Percentiles rank a stretch among this genome's conserved stretches.
phyloP scores from a whole-genome alignment of 345 rosid genomes.

The Citrus australasica region DNA sequence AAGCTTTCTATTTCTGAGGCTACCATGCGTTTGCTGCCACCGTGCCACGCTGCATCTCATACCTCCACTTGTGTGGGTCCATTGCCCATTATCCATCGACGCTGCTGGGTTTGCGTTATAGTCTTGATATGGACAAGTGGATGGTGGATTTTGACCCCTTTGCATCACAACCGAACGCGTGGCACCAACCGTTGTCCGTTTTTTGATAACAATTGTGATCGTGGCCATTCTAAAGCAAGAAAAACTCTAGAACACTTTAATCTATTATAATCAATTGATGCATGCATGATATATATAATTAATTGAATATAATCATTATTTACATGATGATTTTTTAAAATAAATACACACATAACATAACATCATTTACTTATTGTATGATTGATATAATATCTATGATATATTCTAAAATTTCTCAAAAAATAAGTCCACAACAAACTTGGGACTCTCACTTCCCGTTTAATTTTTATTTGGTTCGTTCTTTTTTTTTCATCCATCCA shows the following conservation, averaged over 20 bases:
- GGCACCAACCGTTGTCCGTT: background rate
- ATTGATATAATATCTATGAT: fast-evolving
- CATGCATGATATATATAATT: no score
- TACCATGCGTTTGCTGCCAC: conserved; percentile 23
- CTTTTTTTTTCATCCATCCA: no score
- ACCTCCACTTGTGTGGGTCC: background rate
- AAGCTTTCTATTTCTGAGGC: background rate
- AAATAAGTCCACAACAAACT: no score
- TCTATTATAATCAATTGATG: no score
- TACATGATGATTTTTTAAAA: no score
- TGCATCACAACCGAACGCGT: conserved; percentile 8
- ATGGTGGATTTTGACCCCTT: background rate
- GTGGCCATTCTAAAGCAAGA: background rate
- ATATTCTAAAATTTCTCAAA: no score
- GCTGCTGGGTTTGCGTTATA: background rate
- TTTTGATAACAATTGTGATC: background rate
- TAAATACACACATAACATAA: fast-evolving
- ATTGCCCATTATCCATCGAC: background rate
- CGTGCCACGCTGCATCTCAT: background rate
- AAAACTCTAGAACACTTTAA: no score
- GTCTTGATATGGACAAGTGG: background rate
- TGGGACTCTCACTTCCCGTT: fast-evolving
- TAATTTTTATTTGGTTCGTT: no score
- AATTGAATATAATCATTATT: no score
- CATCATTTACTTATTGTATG: no score